Percentiles rank a stretch among this genome's conserved stretches.
phyloP scores from a whole-genome alignment of 2,329 filamentous ascomycete genomes.

The Fusarium coffeatum region DNA sequence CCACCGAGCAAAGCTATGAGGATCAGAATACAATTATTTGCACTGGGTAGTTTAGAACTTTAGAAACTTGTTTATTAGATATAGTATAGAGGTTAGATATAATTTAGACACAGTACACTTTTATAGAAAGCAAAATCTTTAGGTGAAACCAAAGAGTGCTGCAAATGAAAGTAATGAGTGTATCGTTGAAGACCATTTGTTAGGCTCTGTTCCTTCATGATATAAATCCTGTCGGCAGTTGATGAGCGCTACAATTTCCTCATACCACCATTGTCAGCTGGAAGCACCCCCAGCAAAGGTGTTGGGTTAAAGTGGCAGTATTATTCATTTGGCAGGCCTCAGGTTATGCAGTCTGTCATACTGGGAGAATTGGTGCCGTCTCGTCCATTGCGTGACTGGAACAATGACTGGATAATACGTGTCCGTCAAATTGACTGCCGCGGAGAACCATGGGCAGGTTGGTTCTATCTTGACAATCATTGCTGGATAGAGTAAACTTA shows the following conservation, averaged over 20 bases:
- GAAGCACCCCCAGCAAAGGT: neutral
- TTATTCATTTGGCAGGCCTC: too few species aligned
- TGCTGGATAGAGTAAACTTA: neutral
- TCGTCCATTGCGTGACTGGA: neutral
- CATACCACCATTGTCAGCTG: neutral
- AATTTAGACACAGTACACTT: too few species aligned
- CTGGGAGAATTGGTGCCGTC: neutral
- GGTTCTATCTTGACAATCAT: neutral
- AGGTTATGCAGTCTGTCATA: neutral
- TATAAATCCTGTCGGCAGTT: too few species aligned
- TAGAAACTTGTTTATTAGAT: neutral
- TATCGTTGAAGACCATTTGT: too few species aligned
- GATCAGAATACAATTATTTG: neutral
- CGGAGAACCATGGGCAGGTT: neutral
- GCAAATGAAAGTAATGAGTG: too few species aligned
- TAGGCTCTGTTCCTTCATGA: too few species aligned
- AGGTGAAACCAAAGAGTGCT: too few species aligned
- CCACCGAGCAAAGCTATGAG: neutral
- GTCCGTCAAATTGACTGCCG: neutral
- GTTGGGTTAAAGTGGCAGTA: rapidly evolving
- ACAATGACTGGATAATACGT: neutral
- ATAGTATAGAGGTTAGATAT: too few species aligned
- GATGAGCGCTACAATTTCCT: neutral
- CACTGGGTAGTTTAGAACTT: neutral
- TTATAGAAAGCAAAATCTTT: too few species aligned